Evolutionary conservation across 139 green algal genomes (phyloP), one percentile per base, ranked within the genome.

Genomic region (Picochlorum sp.): DNA sequence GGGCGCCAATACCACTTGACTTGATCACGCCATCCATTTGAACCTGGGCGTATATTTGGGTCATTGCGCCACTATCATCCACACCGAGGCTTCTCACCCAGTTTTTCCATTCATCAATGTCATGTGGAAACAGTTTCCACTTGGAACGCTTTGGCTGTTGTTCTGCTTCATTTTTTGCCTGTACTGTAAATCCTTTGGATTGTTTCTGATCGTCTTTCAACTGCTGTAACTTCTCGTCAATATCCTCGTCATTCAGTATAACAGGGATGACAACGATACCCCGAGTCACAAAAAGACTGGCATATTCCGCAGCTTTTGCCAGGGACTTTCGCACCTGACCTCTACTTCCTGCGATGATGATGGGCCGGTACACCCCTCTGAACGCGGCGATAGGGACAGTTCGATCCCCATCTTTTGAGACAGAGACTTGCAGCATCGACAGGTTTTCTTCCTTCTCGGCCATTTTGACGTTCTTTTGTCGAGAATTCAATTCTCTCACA

Each of bases 1-100:
- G 91, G 2, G 60, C 67, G 24, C 90, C 91, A 6, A 58, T 15
- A 13, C 85, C 91, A 57, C 77, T 90, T 30, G 72, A 66, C 6
- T 91, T 76, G 56, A 97, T 85, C 8, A 73, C 84, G 18, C 91
- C 91, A 72, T 97, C 89, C 37, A 97, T 75, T 66, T 95, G 87
- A 49, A 95, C 68, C 69, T 94, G 78, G 47, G 74, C 34, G 58
- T 56, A 91, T 10, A 66, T 13, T 20, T 52, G 18, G 59, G 38
- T 41, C 59, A 74, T 73, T 57, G 56, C 18, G 61, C 69, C 68
- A 85, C 77, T 21, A 21, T 54, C 47, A 54, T 54, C 47, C n/a
- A 54, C 47, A 26, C 47, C 47, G 5, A 54, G n/a, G 15, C n/a
- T 54, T 54, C 47, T 10, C n/a, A 96, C n/a, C 91, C 90, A 97